Evolutionary conservation across 768 basidiomycete species (phyloP).

Genomic region (Pleurotus tuoliensis): DNA sequence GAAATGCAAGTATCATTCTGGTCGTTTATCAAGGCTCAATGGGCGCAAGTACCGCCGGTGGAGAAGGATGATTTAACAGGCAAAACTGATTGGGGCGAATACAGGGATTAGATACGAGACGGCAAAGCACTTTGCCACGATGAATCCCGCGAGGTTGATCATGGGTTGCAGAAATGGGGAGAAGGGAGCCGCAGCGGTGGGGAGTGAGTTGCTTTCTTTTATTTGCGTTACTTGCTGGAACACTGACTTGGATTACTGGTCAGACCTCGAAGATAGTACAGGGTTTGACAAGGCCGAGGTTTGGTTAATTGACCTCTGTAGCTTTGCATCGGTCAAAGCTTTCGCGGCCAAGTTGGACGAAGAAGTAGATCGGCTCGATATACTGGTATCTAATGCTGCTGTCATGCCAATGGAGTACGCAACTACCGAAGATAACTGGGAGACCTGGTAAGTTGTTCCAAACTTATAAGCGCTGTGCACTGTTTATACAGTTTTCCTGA

Average conservation of each 20-base stretch:
- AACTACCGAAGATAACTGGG: conserved; percentile 41
- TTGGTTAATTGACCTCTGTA: conserved; percentile 36
- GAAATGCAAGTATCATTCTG: neutral
- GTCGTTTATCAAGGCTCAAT: conserved; percentile 16
- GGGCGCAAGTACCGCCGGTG: conserved; percentile 22
- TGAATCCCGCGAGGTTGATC: conserved; percentile 37
- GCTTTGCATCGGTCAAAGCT: conserved; percentile 35
- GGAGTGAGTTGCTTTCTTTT: conserved; percentile 21
- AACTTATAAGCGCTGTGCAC: neutral
- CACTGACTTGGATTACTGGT: neutral
- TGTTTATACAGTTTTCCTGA: too few relatives aligned
- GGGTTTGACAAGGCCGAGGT: conserved; percentile 30
- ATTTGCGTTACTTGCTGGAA: too few relatives aligned
- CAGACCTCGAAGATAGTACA: conserved; percentile 27
- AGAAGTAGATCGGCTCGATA: conserved; percentile 32
- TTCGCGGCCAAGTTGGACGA: conserved; percentile 33
- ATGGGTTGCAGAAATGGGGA: conserved; percentile 34
- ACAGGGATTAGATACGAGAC: conserved; percentile 47
- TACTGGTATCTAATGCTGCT: conserved; percentile 45
- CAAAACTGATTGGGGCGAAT: conserved; percentile 46
- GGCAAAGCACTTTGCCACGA: conserved; percentile 38
- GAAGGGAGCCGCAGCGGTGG: conserved; percentile 31
- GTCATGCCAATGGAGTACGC: conserved; percentile 12
- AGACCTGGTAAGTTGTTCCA: conserved; percentile 28
- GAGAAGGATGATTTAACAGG: conserved; percentile 33